phyloP scores from a whole-genome alignment of 1,284 basidiomycete species.

The Cutaneotrichosporon curvatum region DNA sequence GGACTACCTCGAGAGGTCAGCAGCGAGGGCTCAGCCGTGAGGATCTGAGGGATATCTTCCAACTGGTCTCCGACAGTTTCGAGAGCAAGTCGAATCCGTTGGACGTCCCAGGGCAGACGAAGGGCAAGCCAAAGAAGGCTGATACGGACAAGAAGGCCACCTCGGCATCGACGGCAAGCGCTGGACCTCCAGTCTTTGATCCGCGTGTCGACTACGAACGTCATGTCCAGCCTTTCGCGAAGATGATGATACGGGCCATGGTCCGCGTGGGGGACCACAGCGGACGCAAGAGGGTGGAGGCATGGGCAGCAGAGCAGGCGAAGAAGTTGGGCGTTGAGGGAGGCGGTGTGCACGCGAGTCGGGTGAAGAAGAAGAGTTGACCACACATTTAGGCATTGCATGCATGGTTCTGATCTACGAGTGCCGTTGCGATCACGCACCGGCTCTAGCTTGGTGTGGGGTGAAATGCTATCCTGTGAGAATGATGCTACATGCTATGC shows the following conservation, averaged over 20 bases:
- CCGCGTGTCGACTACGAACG: slow-evolving; percentile 11
- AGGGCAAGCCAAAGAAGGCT: not conserved
- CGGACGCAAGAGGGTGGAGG: slow-evolving; percentile 8
- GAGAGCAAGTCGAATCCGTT: slow-evolving; percentile 5
- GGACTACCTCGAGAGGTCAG: slow-evolving; percentile 2
- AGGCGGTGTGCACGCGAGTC: not conserved
- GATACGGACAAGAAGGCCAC: not conserved
- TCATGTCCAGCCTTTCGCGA: slow-evolving; percentile 30
- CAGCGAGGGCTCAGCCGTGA: slow-evolving; percentile 1
- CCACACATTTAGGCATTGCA: slow-evolving; percentile 3
- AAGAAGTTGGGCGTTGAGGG: not conserved
- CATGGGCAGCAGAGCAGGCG: slow-evolving; percentile 1
- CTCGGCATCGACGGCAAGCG: not conserved
- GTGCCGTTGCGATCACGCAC: no score
- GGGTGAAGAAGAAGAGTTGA: not conserved
- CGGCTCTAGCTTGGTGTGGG: no score
- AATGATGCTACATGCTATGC: not conserved
- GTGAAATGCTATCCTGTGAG: not conserved
- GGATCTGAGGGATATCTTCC: slow-evolving; percentile 17
- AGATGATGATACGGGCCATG: slow-evolving; percentile 24
- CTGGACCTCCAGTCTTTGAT: slow-evolving; percentile 3
- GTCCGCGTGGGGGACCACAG: slow-evolving; percentile 22
- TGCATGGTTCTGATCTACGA: slow-evolving; percentile 1
- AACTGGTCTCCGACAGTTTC: slow-evolving; percentile 9
- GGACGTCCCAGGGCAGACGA: not conserved